These are phyloP conservation scores for Brassica incana DNA, from an alignment of 345 rosid genomes.

Conservation along the genomic window DNA sequence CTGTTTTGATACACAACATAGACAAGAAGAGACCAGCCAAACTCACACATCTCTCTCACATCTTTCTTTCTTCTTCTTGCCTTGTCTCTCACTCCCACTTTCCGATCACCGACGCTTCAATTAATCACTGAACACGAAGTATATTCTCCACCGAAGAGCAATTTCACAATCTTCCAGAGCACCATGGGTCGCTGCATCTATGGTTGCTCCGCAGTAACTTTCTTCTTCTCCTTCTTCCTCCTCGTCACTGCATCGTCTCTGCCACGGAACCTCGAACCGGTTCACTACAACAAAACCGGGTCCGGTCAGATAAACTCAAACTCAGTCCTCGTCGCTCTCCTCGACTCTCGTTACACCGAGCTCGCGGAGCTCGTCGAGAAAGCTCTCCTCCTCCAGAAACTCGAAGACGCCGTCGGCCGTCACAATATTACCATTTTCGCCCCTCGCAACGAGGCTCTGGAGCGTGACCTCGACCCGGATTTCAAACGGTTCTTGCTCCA, in stretches of 20 bases:
- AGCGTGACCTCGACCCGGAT: conserved; percentile 73
- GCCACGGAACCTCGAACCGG: conserved; percentile 30
- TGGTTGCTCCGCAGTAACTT: conserved; percentile 34
- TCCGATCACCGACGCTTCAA: conserved; percentile 29
- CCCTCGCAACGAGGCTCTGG: conserved; percentile 72
- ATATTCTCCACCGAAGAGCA: not conserved
- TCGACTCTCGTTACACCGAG: conserved; percentile 81
- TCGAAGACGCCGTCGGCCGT: conserved; percentile 61
- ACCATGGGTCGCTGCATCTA: conserved; percentile 42
- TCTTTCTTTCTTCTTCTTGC: conserved; percentile 4
- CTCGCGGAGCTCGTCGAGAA: conserved; percentile 76
- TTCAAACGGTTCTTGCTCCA: conserved; percentile 78
- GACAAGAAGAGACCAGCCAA: not conserved
- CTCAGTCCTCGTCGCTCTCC: conserved; percentile 75
- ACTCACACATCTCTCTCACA: conserved; percentile 30
- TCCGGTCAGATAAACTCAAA: conserved; percentile 67
- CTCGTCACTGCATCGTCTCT: conserved; percentile 16
- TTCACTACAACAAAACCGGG: conserved; percentile 34
- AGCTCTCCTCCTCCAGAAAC: conserved; percentile 66
- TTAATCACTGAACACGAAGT: not conserved
- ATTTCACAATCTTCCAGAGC: conserved; percentile 26
- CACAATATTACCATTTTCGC: conserved; percentile 79
- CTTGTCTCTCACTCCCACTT: conserved; percentile 32
- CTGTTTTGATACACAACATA: conserved; percentile 28
- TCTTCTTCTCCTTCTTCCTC: conserved; percentile 23